Conservation (phyloP, 352 stramenopile genomes). For the Globisporangium alternatum region DNA sequence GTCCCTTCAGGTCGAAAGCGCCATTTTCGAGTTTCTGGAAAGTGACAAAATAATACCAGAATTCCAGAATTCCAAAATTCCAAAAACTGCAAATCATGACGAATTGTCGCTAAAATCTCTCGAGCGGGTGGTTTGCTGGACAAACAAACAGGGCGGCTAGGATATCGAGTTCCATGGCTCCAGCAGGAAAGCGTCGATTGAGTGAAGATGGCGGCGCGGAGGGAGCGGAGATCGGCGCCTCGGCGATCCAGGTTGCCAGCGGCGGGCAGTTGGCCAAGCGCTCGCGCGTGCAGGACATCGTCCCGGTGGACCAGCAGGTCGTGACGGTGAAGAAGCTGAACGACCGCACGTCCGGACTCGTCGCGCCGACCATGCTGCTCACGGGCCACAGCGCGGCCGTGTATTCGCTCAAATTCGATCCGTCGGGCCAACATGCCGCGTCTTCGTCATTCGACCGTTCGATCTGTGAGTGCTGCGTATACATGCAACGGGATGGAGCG, state of each 20-base stretch:
- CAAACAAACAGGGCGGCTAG: background rate
- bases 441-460: constrained; percentile 71
- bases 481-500: background rate
- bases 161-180: background rate
- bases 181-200: constrained; percentile 22
- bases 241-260: constrained; percentile 25
- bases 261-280: constrained; percentile 56
- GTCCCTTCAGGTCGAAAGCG: background rate
- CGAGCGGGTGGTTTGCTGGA: constrained; percentile 1
- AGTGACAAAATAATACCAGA: too few relatives aligned
- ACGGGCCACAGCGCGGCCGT: constrained; percentile 70
- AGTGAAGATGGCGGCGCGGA: constrained; percentile 15
- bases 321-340: constrained; percentile 47
- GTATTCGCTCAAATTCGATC: constrained; percentile 81
- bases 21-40: too few relatives aligned
- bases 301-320: constrained; percentile 61
- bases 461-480: constrained; percentile 38
- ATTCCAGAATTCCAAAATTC: too few relatives aligned
- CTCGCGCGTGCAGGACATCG: constrained; percentile 66
- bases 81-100: too few relatives aligned
- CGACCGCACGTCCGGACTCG: constrained; percentile 63
- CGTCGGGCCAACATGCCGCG: constrained; percentile 61
- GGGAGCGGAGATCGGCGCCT: constrained; percentile 5
- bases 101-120: too few relatives aligned
- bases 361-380: constrained; percentile 77